These are phyloP conservation scores for Rhodamnia rubescens DNA, from an alignment of 345 rosid species.

Conservation along the genomic window DNA sequence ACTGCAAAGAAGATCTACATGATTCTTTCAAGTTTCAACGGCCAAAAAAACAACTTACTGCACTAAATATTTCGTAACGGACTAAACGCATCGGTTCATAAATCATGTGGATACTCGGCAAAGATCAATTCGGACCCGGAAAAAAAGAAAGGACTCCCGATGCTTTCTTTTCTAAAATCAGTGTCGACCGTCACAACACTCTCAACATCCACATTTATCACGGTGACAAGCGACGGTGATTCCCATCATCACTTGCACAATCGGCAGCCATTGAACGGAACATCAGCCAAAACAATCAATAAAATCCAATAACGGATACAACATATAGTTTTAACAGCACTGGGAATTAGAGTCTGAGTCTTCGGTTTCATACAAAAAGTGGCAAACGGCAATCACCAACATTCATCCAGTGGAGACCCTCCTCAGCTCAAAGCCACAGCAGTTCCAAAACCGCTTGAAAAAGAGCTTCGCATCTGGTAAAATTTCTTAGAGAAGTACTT, in stretches of 20 bases:
- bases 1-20: no score
- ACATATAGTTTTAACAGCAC: background rate
- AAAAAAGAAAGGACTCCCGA: no score
- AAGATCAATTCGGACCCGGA: no score
- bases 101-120: no score
- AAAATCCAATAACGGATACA: background rate
- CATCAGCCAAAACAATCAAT: background rate
- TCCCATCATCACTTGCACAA: background rate
- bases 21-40: background rate
- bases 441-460: background rate
- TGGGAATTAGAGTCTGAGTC: background rate
- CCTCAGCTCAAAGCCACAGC: background rate
- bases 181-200: background rate
- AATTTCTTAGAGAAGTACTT: background rate
- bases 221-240: background rate
- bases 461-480: background rate
- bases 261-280: background rate
- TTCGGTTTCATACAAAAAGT: background rate
- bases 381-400: background rate
- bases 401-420: background rate
- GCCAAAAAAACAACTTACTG: background rate
- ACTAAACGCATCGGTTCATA: no score
- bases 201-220: background rate
- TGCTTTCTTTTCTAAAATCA: background rate
- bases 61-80: no score